Evolutionary conservation across 257 asterid genomes (phyloP).

Genomic region (Coffea canephora): DNA sequence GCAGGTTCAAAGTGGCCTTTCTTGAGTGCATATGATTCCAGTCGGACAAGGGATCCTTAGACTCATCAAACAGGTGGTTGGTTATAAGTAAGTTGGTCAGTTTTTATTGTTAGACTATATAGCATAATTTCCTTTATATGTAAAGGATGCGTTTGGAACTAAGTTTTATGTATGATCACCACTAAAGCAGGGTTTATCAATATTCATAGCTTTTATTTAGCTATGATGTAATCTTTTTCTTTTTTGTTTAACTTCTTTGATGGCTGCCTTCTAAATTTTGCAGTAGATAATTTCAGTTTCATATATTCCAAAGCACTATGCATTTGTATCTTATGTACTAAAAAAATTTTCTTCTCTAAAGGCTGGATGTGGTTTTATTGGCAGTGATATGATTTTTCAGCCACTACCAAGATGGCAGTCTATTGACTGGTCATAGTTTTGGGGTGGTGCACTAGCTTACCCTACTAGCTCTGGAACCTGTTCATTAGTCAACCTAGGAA

Average conservation of each 20-base stretch:
- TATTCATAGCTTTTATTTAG: not conserved
- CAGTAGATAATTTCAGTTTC: not conserved
- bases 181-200: not conserved
- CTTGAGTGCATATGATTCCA: conserved; percentile 92
- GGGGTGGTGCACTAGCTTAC: conserved; percentile 99
- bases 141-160: not conserved
- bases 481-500: conserved; percentile 75
- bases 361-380: conserved; percentile 16
- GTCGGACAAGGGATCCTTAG: conserved; percentile 74
- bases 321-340: not conserved
- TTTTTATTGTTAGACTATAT: not conserved
- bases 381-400: conserved; percentile 56
- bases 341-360: not conserved
- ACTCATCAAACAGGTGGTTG: conserved; percentile 76
- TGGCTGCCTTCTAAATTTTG: not conserved
- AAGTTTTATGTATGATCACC: not conserved
- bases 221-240: too few species aligned
- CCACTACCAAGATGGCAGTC: conserved; percentile 67
- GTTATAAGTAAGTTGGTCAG: conserved; percentile 53
- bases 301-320: not conserved
- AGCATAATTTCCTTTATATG: not conserved
- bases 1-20: conserved; percentile 97
- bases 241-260: not conserved
- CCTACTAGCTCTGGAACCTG: conserved; percentile 85
- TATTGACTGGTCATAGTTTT: conserved; percentile 95